Evolutionary conservation across 257 asterid species (phyloP), one percentile per base, ranked within the genome.

Genomic region (Solanum pennellii): DNA sequence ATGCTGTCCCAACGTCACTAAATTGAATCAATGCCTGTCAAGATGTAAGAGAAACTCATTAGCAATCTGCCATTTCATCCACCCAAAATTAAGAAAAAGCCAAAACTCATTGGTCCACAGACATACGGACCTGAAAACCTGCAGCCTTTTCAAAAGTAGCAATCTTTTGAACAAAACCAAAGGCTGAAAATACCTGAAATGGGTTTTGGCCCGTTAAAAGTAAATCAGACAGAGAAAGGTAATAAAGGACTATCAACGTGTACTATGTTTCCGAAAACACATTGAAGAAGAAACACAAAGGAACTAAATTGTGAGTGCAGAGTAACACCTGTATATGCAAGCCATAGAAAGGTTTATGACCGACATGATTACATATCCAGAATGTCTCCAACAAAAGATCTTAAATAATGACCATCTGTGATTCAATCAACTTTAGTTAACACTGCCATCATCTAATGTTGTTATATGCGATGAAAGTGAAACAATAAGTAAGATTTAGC

Each of bases 91-190:
- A 82, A 37, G 44, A 82, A 49, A 31, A 29, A 82, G 31, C 12
- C 29, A 47, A 79, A 39, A 80, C 44, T 80, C 85, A 29, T 47
- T 29, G 44, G 44, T 49, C 44, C 85, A 31, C 69, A 82, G 69
- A 49, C 37, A 52, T 47, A 72, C 72, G 2, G 15, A 94, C 98
- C 98, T 95, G 98, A 92, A 94, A 94, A 86, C 98, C 98, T 21
- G 98, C 98, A 88, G 95, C 98, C 89, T 95, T 95, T 83, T 94
- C 98, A 87, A 95, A 94, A 77, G 98, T 95, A 88, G 98, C 98
- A 90, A 95, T 94, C 94, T 95, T 95, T 88, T 94, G 96, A 88
- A 94, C 97, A 83, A 94, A 93, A 82, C 98, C 98, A 92, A 94
- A 95, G 83, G 95, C 98, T 27, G 98, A 95, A 91, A 94, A 95